These are phyloP conservation scores for Colletotrichum lentis DNA, from an alignment of 2,329 filamentous ascomycete genomes.

Conservation along the genomic window DNA sequence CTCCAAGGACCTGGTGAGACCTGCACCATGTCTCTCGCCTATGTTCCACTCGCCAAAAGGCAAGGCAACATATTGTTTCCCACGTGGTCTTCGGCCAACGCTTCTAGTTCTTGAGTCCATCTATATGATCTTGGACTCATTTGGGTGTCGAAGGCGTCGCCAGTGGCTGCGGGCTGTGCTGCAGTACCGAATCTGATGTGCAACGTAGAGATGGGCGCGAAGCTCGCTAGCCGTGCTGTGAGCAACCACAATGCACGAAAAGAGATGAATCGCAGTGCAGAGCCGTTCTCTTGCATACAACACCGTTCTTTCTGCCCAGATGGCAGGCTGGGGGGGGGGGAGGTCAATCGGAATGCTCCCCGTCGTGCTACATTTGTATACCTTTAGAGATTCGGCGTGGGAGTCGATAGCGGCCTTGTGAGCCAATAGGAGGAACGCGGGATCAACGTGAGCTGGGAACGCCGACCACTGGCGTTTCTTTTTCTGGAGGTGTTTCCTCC, in stretches of 20 bases:
- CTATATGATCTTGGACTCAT: too few species aligned
- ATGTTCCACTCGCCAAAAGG: too few species aligned
- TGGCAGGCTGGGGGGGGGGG: background rate
- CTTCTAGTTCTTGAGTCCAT: too few species aligned
- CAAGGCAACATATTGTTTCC: too few species aligned
- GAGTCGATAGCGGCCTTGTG: background rate
- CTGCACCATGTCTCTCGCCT: too few species aligned
- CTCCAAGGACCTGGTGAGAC: too few species aligned
- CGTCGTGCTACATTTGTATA: background rate
- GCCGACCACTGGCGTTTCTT: background rate
- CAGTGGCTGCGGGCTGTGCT: background rate
- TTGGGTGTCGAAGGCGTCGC: too few species aligned
- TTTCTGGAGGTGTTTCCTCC: slow-evolving; percentile 1
- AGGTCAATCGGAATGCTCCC: background rate
- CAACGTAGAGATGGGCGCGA: background rate
- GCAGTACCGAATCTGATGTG: background rate
- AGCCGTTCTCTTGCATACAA: too few species aligned
- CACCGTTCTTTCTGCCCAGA: background rate
- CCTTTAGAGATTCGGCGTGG: slow-evolving; percentile 1
- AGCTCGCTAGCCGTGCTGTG: too few species aligned
- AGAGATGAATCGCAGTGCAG: too few species aligned
- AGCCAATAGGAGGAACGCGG: slow-evolving; percentile 14
- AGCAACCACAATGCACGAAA: background rate
- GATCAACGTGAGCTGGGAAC: background rate
- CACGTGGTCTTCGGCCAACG: too few species aligned